Evolutionary conservation across 306 rosid species (phyloP), one percentile per base, ranked within the genome.

Genomic region (Rubus idaeus): DNA sequence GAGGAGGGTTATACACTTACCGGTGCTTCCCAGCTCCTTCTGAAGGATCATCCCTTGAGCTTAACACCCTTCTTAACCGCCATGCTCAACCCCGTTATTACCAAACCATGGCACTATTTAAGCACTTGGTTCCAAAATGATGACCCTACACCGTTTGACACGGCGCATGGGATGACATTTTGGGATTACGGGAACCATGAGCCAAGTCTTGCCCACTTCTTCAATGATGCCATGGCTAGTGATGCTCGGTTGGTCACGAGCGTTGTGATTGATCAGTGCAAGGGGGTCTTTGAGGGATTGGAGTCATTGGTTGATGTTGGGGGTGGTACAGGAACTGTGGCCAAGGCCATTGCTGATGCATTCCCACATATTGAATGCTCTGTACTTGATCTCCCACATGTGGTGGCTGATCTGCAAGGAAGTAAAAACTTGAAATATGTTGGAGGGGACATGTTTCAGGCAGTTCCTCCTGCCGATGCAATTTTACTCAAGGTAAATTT

Each of bases 351-450:
- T 64, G 91, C 81, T 1, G 52, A 77, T 11, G 80, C 81, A 51
- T 70, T 70, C 8, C 62, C 75, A 2, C 61, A 50, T 26, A 16
- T 37, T 1, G 62, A 70, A 17, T 70, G 75, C 62, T 50, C 46
- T 68, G 88, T 87, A 0, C 70, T 87, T 23, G 90, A 89, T 81
- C 93, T 85, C 3, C 93, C 89, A 0, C 89, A 83, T 23, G 90
- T 83, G 57, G 81, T 87, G 16, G 76, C 8, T 44, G 86, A 70
- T 44, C 70, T 85, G 67, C 71, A 83, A 72, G 88, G 75, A 18
- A 42, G 44, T 5, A 56, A 46, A 0, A 85, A 87, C 56, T 13
- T 89, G 2, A 69, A 81, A 70, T 87, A 56, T 69, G 75, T 81
- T 6, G 80, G 56, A 61, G 93, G 93, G 5, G 75, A 85, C 80